phyloP scores from a whole-genome alignment of 2,329 filamentous ascomycete species.

The Fusarium phyllophilum region DNA sequence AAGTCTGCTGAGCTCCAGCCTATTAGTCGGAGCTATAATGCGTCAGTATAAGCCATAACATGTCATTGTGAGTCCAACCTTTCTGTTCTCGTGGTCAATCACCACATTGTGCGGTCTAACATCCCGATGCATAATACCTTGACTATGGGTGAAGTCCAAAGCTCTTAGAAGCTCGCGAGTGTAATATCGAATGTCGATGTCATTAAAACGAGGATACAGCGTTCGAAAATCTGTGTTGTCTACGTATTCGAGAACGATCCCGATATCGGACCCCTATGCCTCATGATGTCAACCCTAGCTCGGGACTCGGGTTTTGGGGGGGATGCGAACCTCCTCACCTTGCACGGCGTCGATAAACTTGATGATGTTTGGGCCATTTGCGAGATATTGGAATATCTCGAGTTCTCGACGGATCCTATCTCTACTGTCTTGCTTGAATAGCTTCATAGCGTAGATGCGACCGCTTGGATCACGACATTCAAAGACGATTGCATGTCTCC shows the following conservation, averaged over 20 bases:
- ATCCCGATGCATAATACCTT: slow-evolving; percentile 16
- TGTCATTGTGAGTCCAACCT: background rate
- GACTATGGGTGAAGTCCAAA: slow-evolving; percentile 2
- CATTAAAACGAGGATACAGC: background rate
- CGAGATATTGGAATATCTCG: background rate
- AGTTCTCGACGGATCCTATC: slow-evolving; percentile 5
- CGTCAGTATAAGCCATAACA: rapidly evolving
- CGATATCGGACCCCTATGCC: slow-evolving; percentile 2
- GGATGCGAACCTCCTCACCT: background rate
- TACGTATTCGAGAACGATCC: slow-evolving; percentile 18
- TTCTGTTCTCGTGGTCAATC: slow-evolving; percentile 3
- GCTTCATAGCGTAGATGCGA: slow-evolving; percentile 15
- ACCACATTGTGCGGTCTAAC: slow-evolving; percentile 15
- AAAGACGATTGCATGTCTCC: slow-evolving; percentile 13
- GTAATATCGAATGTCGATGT: slow-evolving; percentile 11
- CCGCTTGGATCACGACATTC: slow-evolving; percentile 1
- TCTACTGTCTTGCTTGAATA: slow-evolving; percentile 8
- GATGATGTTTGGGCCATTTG: background rate
- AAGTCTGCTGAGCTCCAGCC: slow-evolving; percentile 18
- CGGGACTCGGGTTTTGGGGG: no score
- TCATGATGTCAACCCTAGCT: rapidly evolving
- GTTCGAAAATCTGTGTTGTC: slow-evolving; percentile 4
- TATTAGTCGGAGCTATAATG: slow-evolving; percentile 3
- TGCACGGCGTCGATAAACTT: slow-evolving; percentile 5
- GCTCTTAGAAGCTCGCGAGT: slow-evolving; percentile 3